These are phyloP conservation scores for Puya raimondii DNA, from an alignment of 176 grass and related monocot species.

Conservation along the genomic window DNA sequence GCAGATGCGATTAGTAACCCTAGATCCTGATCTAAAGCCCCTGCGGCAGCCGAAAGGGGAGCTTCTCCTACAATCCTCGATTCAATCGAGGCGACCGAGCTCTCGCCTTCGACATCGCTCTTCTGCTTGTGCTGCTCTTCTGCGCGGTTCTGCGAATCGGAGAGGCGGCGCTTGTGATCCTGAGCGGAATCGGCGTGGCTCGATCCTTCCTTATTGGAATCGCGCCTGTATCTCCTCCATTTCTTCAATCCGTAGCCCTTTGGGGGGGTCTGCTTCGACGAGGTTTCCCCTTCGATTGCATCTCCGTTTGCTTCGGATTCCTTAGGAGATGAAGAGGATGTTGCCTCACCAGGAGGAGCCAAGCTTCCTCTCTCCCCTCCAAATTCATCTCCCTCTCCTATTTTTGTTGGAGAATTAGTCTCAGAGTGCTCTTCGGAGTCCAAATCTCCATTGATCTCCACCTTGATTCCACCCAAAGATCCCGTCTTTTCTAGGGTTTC, in stretches of 20 bases:
- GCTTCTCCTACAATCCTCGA: slow-evolving; percentile 5
- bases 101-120: neutral
- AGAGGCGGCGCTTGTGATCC: slow-evolving; percentile 44
- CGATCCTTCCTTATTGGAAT: slow-evolving; percentile 5
- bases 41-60: slow-evolving; percentile 22
- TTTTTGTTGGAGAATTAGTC: neutral
- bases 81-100: slow-evolving; percentile 9
- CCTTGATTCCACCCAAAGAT: slow-evolving; percentile 1
- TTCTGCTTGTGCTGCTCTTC: slow-evolving; percentile 19
- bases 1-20: slow-evolving; percentile 23
- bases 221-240: slow-evolving; percentile 19
- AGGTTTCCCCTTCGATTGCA: neutral
- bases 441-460: slow-evolving; percentile 9
- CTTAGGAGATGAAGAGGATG: neutral
- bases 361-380: neutral
- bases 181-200: slow-evolving; percentile 13
- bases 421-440: neutral
- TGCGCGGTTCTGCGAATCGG: slow-evolving; percentile 10
- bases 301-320: neutral
- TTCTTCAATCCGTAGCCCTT: slow-evolving; percentile 23
- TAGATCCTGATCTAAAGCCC: slow-evolving; percentile 29
- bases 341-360: neutral
- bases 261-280: neutral
- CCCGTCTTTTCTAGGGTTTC: slow-evolving; percentile 12
- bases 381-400: neutral